phyloP scores from a whole-genome alignment of 768 basidiomycete genomes.

The Amanita exitialis region DNA sequence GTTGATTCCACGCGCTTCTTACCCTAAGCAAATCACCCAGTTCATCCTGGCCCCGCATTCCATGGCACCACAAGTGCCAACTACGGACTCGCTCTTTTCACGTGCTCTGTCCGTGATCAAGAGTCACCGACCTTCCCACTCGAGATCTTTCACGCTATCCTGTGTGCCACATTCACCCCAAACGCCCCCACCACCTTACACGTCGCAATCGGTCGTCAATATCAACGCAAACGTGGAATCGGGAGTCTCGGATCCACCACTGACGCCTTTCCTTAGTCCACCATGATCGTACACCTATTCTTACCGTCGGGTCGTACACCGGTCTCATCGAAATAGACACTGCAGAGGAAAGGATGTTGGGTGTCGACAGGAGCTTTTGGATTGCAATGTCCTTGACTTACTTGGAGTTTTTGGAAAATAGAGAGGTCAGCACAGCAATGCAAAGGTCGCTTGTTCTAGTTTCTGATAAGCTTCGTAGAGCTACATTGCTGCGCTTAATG shows the following conservation, averaged over 20 bases:
- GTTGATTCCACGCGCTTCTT: conserved; percentile 8
- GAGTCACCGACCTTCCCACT: conserved; percentile 42
- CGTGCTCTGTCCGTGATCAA: conserved; percentile 40
- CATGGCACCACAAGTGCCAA: conserved; percentile 23
- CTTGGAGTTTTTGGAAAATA: conserved; percentile 65
- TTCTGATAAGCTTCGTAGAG: conserved; percentile 25
- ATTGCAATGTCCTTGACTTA: conserved; percentile 67
- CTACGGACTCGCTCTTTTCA: conserved; percentile 33
- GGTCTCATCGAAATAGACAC: conserved; percentile 59
- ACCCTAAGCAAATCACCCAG: conserved; percentile 21
- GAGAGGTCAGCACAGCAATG: conserved; percentile 44
- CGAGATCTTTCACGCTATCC: conserved; percentile 52
- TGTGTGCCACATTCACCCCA: conserved; percentile 20
- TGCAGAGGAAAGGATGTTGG: conserved; percentile 43
- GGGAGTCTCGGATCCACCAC: conserved; percentile 10
- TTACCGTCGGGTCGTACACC: conserved; percentile 44
- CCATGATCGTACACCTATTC: conserved; percentile 60
- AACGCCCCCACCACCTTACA: conserved; percentile 29
- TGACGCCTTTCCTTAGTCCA: conserved; percentile 22
- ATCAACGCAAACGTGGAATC: not conserved
- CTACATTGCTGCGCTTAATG: conserved; percentile 35
- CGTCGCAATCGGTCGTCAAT: conserved; percentile 11
- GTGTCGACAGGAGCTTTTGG: conserved; percentile 74
- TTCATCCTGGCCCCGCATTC: conserved; percentile 44
- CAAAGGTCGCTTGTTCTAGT: not conserved